phyloP scores from a whole-genome alignment of 495 filamentous ascomycete genomes.

The Geoglossum glabrum region DNA sequence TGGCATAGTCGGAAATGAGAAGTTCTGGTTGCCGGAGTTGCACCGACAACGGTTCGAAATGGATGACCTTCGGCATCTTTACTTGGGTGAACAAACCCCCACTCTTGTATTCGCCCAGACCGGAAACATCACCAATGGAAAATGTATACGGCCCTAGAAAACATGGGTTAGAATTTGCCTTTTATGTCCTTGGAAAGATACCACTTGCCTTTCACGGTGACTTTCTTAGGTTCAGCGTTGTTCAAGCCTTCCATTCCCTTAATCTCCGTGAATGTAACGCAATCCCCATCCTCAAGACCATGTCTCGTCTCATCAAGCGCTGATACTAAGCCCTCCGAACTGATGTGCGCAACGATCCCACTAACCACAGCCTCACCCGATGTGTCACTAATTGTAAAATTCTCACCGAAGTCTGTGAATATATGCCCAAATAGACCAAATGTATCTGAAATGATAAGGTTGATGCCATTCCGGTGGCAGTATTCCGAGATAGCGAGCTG shows the following conservation, averaged over 20 bases:
- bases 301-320: constrained; percentile 91
- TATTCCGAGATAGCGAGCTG: constrained; percentile 75
- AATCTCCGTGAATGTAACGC: constrained; percentile 82
- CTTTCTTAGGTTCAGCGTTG: constrained; percentile 57
- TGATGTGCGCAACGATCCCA: constrained; percentile 81
- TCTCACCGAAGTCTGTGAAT: constrained; percentile 93
- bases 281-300: constrained; percentile 90
- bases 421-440: constrained; percentile 89
- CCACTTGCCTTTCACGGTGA: constrained; percentile 57
- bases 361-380: constrained; percentile 75
- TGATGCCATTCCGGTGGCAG: constrained; percentile 82
- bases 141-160: constrained; percentile 66
- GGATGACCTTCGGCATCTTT: constrained; percentile 89
- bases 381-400: constrained; percentile 73
- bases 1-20: constrained; percentile 86
- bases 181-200: not conserved
- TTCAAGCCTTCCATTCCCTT: constrained; percentile 87
- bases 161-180: not conserved
- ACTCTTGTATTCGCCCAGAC: constrained; percentile 61
- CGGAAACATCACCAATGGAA: constrained; percentile 83
- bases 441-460: constrained; percentile 67
- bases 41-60: constrained; percentile 60
- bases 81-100: constrained; percentile 86
- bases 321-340: constrained; percentile 75
- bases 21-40: constrained; percentile 75